These are phyloP conservation scores for Lactifluus subvellereus DNA, from an alignment of 768 basidiomycete species.

Conservation along the genomic window DNA sequence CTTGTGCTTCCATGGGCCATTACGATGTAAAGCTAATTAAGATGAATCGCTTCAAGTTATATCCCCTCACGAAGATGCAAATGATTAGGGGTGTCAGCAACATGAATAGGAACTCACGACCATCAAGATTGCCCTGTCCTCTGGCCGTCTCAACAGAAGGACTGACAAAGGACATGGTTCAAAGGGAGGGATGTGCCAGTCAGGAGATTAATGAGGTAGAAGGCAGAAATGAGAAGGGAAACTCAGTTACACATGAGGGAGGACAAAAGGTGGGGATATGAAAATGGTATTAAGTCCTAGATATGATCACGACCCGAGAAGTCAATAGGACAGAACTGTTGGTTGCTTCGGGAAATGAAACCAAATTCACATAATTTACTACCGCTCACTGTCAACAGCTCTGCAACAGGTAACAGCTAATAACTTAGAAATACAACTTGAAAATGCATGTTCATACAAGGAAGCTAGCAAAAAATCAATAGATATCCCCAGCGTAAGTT, in stretches of 20 bases:
- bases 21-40: not conserved
- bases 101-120: conserved; percentile 26
- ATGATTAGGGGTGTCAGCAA: not conserved
- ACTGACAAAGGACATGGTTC: conserved; percentile 11
- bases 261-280: no score
- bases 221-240: conserved; percentile 1
- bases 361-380: no score
- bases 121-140: conserved; percentile 29
- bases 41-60: no score
- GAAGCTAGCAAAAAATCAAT: not conserved
- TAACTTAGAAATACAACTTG: no score
- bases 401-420: no score
- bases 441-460: no score
- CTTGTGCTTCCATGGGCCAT: not conserved
- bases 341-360: no score
- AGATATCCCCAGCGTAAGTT: not conserved
- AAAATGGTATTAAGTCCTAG: no score
- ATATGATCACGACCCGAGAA: no score
- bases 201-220: not conserved
- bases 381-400: no score
- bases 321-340: no score
- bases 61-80: not conserved
- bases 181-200: not conserved
- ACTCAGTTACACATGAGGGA: not conserved
- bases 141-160: conserved; percentile 17